These are phyloP conservation scores for Venustampulla echinocandica DNA, from an alignment of 495 filamentous ascomycete species.

Conservation along the genomic window DNA sequence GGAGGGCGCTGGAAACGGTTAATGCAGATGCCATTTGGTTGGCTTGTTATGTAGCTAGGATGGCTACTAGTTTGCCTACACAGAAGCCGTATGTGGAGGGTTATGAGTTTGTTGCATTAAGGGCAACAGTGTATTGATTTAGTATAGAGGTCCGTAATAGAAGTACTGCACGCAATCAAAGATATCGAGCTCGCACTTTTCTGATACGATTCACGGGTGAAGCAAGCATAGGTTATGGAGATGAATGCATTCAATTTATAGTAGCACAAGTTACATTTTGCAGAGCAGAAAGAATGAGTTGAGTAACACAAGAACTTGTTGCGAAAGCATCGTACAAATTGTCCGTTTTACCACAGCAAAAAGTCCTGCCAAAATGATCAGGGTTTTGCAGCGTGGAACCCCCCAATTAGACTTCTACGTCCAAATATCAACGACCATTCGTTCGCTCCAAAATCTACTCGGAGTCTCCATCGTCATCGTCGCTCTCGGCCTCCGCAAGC, in stretches of 20 bases:
- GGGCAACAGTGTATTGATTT: neutral
- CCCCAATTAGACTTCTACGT: too few relatives aligned
- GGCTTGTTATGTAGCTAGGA: constrained; percentile 32
- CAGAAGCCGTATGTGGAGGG: constrained; percentile 35
- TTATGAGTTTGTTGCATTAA: constrained; percentile 12
- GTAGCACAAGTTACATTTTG: constrained; percentile 6
- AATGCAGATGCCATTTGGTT: constrained; percentile 73
- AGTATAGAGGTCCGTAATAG: neutral
- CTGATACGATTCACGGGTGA: neutral
- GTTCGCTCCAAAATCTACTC: too few relatives aligned
- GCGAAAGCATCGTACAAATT: neutral
- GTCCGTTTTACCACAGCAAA: neutral
- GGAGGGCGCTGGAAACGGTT: constrained; percentile 43
- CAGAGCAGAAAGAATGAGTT: constrained; percentile 13
- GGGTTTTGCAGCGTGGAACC: too few relatives aligned
- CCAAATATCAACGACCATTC: too few relatives aligned
- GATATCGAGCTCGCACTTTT: neutral
- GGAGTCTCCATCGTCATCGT: constrained; percentile 64
- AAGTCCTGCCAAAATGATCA: neutral
- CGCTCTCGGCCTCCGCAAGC: constrained; percentile 85
- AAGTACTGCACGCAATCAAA: neutral
- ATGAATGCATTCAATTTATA: constrained; percentile 5
- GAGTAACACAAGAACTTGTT: constrained; percentile 6
- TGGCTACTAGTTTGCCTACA: too few relatives aligned
- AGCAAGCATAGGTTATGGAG: neutral